Conservation (phyloP, 352 stramenopile species). For the Phytophthora brassicae region DNA sequence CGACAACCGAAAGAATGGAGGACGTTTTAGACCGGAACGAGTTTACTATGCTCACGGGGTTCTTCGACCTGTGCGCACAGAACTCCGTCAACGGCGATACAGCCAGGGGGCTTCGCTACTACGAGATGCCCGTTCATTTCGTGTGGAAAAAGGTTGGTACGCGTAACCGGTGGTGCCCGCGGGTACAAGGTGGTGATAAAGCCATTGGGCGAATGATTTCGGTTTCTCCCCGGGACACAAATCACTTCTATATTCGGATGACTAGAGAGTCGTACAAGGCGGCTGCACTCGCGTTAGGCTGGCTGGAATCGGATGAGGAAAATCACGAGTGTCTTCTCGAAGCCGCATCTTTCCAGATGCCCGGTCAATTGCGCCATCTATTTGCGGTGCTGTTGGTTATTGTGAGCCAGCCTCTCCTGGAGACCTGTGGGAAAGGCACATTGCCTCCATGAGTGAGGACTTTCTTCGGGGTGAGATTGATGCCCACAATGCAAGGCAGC, state of each 20-base stretch:
- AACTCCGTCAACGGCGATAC: neutral
- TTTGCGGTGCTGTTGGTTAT: constrained; percentile 12
- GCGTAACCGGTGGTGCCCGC: neutral
- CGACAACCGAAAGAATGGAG: neutral
- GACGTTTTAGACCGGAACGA: neutral
- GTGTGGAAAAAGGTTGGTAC: neutral
- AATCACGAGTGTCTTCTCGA: constrained; percentile 3
- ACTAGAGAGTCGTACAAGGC: neutral
- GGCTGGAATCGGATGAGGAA: constrained; percentile 7
- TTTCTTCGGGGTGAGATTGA: neutral
- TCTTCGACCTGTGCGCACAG: neutral
- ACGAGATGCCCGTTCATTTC: constrained; percentile 9
- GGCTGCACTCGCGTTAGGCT: neutral
- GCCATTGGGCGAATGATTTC: constrained; percentile 9
- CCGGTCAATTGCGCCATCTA: neutral
- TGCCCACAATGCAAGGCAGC: no score
- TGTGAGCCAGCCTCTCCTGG: neutral
- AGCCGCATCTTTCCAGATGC: constrained; percentile 5
- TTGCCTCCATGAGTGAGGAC: neutral
- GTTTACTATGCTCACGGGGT: neutral
- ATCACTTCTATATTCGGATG: constrained; percentile 1
- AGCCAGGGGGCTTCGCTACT: neutral
- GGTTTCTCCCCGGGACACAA: neutral
- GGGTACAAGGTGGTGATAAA: neutral
- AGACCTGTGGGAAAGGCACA: neutral